These are phyloP conservation scores for Pseudofabraea citricarpa DNA, from an alignment of 2,329 filamentous ascomycete genomes.

Conservation along the genomic window DNA sequence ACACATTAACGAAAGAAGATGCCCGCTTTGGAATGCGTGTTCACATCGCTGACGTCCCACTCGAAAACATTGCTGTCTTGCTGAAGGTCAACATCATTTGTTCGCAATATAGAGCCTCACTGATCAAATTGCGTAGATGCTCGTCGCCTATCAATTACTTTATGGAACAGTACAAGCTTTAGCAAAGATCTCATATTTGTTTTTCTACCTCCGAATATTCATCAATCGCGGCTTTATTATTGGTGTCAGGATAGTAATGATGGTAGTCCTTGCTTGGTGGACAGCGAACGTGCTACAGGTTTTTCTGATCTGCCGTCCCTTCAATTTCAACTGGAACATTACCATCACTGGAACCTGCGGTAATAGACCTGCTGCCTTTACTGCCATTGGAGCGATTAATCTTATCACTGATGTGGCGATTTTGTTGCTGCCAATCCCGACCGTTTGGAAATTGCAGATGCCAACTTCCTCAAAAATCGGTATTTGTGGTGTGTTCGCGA, in stretches of 20 bases:
- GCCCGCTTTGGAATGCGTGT: not conserved
- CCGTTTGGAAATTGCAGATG: slow-evolving; percentile 41
- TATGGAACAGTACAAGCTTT: not conserved
- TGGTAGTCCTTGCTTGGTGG: slow-evolving; percentile 15
- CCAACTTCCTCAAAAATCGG: slow-evolving; percentile 34
- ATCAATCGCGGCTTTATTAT: not conserved
- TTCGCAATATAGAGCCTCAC: too few species aligned
- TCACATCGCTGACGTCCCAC: not conserved
- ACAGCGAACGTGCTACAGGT: slow-evolving; percentile 8
- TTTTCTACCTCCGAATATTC: slow-evolving; percentile 5
- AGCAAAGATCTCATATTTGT: slow-evolving; percentile 1
- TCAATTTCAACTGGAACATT: slow-evolving; percentile 20
- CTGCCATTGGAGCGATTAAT: slow-evolving; percentile 37
- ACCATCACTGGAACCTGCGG: slow-evolving; percentile 29
- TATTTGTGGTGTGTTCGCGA: slow-evolving; percentile 36
- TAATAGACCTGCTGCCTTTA: slow-evolving; percentile 32
- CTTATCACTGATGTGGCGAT: slow-evolving; percentile 42
- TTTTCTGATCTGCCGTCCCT: slow-evolving; percentile 24
- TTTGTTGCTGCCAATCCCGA: slow-evolving; percentile 40
- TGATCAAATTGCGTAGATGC: not conserved
- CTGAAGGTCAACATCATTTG: not conserved
- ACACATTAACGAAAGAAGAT: not conserved
- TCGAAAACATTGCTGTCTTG: not conserved
- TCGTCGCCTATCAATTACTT: not conserved
- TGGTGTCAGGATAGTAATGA: not conserved